phyloP scores from a whole-genome alignment of 306 rosid genomes.

The Gleditsia sinensis region DNA sequence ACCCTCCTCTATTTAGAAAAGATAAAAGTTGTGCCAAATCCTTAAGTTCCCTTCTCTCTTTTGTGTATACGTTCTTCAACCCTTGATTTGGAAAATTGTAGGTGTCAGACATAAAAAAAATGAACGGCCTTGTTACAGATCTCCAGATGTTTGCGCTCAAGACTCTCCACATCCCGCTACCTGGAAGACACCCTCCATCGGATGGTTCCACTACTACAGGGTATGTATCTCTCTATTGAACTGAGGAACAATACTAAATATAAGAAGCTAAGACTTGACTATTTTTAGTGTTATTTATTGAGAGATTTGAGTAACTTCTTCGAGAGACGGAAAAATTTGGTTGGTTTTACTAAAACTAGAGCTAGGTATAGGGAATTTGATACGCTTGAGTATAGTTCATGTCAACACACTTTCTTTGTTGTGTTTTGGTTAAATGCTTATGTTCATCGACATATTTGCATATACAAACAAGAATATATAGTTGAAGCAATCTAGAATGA shows the following conservation, averaged over 20 bases:
- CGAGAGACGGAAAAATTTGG: too few relatives aligned
- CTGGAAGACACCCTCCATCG: conserved; percentile 80
- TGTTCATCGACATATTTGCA: background rate
- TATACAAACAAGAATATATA: background rate
- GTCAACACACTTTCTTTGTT: background rate
- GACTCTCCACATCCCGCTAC: conserved; percentile 66
- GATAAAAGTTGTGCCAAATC: background rate
- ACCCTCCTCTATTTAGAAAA: background rate
- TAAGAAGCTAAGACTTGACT: background rate
- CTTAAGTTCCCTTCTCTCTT: background rate
- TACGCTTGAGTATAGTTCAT: background rate
- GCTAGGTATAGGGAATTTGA: background rate
- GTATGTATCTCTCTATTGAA: conserved; percentile 26
- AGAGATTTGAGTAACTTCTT: too few relatives aligned
- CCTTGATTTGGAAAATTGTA: conserved; percentile 21
- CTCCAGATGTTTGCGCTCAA: conserved; percentile 85
- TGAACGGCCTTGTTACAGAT: conserved; percentile 78
- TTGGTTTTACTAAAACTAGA: too few relatives aligned
- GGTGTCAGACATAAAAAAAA: conserved; percentile 77
- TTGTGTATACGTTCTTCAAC: background rate
- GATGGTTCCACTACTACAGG: conserved; percentile 36
- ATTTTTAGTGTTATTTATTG: background rate
- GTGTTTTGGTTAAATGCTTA: background rate
- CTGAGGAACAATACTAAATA: background rate
- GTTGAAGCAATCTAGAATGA: background rate